Evolutionary conservation across 2,329 filamentous ascomycete genomes (phyloP).

Genomic region (Clonostachys chloroleuca): DNA sequence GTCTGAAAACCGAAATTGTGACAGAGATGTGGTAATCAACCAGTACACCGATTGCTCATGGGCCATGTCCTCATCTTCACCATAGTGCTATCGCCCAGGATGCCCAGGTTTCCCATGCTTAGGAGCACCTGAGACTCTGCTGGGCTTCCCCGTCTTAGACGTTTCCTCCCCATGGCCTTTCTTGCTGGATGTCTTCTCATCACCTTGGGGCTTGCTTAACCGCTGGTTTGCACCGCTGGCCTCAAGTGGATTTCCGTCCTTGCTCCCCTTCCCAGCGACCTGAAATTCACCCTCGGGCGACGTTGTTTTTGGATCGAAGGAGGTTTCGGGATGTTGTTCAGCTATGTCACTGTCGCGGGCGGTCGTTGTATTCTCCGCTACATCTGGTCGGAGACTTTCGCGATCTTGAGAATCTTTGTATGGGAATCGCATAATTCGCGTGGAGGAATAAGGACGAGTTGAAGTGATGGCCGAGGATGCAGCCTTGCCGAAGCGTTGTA

Average conservation of each 20-base stretch:
- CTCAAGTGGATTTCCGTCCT: slow-evolving; percentile 25
- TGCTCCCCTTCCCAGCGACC: slow-evolving; percentile 29
- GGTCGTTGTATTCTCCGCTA: slow-evolving; percentile 64
- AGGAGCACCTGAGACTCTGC: too few relatives aligned
- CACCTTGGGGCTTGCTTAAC: slow-evolving; percentile 30
- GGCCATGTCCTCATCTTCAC: too few relatives aligned
- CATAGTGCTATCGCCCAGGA: too few relatives aligned
- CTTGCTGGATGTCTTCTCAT: slow-evolving; percentile 24
- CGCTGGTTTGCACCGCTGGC: slow-evolving; percentile 38
- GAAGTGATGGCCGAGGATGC: too few relatives aligned
- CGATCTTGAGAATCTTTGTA: slow-evolving; percentile 54
- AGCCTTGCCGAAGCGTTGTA: too few relatives aligned
- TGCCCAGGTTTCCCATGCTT: too few relatives aligned
- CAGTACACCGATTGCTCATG: too few relatives aligned
- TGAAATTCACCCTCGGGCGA: slow-evolving; percentile 48
- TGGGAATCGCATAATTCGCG: slow-evolving; percentile 16
- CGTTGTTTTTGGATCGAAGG: slow-evolving; percentile 67
- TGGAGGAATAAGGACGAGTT: slow-evolving; percentile 1
- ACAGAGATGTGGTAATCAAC: too few relatives aligned
- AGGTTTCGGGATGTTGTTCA: slow-evolving; percentile 49
- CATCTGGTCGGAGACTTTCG: slow-evolving; percentile 58
- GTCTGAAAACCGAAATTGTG: too few relatives aligned
- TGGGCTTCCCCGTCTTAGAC: slow-evolving; percentile 11
- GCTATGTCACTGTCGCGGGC: slow-evolving; percentile 59
- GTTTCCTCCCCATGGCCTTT: slow-evolving; percentile 23